These are phyloP conservation scores for Phytophthora multivora DNA, from an alignment of 352 stramenopile genomes.

Conservation along the genomic window DNA sequence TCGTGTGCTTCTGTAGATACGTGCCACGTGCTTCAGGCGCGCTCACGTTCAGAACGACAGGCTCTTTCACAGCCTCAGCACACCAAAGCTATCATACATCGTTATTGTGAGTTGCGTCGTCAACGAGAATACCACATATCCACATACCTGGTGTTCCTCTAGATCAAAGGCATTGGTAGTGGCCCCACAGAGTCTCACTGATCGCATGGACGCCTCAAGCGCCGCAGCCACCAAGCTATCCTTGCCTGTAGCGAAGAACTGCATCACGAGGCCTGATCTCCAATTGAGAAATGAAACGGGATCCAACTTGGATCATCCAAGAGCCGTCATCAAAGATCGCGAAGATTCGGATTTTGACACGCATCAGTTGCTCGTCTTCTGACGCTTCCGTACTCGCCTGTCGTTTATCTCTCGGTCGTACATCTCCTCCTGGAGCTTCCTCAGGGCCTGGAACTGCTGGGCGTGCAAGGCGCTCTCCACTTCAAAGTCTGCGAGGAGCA, in stretches of 20 bases:
- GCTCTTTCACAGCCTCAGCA: constrained; percentile 22
- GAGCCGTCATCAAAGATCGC: constrained; percentile 21
- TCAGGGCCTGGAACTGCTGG: constrained; percentile 41
- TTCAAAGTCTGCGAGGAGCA: constrained; percentile 30
- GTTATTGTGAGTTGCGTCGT: constrained; percentile 1
- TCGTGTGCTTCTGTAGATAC: constrained; percentile 80
- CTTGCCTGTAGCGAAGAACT: constrained; percentile 45
- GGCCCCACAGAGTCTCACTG: constrained; percentile 31
- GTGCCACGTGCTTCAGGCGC: constrained; percentile 59
- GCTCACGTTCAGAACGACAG: constrained; percentile 41
- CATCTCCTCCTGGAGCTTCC: constrained; percentile 23
- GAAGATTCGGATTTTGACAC: constrained; percentile 17
- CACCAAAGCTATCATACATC: constrained; percentile 23
- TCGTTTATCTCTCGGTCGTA: constrained; percentile 14
- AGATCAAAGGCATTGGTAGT: constrained; percentile 25
- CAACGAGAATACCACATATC: not conserved
- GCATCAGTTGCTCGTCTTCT: constrained; percentile 13
- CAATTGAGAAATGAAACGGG: constrained; percentile 18
- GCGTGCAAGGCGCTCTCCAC: constrained; percentile 43
- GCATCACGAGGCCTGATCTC: constrained; percentile 28
- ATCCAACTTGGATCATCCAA: constrained; percentile 12
- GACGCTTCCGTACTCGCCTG: constrained; percentile 3
- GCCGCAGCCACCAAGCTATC: constrained; percentile 34
- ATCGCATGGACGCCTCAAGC: constrained; percentile 42
- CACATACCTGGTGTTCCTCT: constrained; percentile 37